Percentiles rank a stretch among this genome's conserved stretches.
Conservation (phyloP, 768 basidiomycete genomes). For the Lentinula lateritia region DNA sequence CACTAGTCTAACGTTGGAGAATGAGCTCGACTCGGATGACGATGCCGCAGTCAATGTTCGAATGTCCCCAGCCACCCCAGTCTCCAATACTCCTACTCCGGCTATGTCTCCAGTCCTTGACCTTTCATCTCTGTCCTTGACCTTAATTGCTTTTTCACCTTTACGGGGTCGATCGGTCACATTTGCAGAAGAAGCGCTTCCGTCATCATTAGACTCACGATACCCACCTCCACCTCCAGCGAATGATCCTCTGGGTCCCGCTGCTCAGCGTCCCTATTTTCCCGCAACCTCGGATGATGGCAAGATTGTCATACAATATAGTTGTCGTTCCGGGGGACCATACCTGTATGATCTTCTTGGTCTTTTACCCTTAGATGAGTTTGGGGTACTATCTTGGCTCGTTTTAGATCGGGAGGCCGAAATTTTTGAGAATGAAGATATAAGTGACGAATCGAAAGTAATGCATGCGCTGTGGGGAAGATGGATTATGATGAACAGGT, state of each 20-base stretch:
- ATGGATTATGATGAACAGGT: constrained; percentile 68
- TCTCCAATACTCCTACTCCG: not conserved
- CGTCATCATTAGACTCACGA: not conserved
- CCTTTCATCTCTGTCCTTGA: not conserved
- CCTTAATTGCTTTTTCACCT: not conserved
- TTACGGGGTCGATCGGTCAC: not conserved
- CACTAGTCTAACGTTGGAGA: not conserved
- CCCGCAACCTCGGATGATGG: constrained; percentile 42
- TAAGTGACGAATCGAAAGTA: constrained; percentile 72
- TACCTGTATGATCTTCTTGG: constrained; percentile 61
- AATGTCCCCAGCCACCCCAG: not conserved
- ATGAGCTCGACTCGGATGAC: not conserved
- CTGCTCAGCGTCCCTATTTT: constrained; percentile 44
- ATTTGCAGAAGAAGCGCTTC: not conserved
- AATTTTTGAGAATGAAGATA: constrained; percentile 64
- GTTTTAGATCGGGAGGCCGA: constrained; percentile 73
- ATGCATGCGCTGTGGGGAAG: constrained; percentile 74
- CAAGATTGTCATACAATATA: constrained; percentile 43
- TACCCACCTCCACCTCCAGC: constrained; percentile 36
- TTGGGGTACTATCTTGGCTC: constrained; percentile 64
- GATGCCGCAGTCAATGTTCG: not conserved
- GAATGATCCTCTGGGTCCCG: constrained; percentile 44
- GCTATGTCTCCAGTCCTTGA: not conserved
- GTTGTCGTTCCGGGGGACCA: constrained; percentile 63
- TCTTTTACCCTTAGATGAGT: constrained; percentile 52